Percentiles rank a stretch among this genome's conserved stretches.
These are phyloP conservation scores for Theobroma cacao DNA, from an alignment of 345 rosid genomes.

Conservation along the genomic window DNA sequence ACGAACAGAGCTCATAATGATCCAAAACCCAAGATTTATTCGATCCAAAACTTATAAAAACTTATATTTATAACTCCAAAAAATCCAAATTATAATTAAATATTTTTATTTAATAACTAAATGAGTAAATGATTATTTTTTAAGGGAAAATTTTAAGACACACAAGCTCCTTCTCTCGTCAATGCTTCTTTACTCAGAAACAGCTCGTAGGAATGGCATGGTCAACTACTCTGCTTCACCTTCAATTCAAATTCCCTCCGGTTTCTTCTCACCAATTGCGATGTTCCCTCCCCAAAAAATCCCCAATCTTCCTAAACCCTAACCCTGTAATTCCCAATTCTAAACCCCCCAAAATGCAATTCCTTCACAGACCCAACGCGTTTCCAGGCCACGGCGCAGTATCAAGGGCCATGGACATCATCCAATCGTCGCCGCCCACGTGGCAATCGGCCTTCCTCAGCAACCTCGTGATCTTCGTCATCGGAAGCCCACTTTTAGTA, in stretches of 20 bases:
- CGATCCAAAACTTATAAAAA: too few relatives aligned
- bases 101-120: too few relatives aligned
- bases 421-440: slow-evolving; percentile 63
- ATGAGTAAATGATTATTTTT: too few relatives aligned
- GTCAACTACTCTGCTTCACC: slow-evolving; percentile 27
- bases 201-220: slow-evolving; percentile 38
- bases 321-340: slow-evolving; percentile 5
- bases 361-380: slow-evolving; percentile 29
- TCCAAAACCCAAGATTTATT: too few relatives aligned
- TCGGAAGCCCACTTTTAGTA: slow-evolving; percentile 74
- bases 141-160: too few relatives aligned
- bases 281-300: slow-evolving; percentile 13
- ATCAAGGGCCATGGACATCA: slow-evolving; percentile 48
- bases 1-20: too few relatives aligned
- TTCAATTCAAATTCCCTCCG: slow-evolving; percentile 23
- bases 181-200: neutral
- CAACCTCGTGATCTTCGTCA: slow-evolving; percentile 67
- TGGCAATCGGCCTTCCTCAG: slow-evolving; percentile 83
- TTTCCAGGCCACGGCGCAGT: slow-evolving; percentile 40
- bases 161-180: neutral
- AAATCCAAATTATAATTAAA: too few relatives aligned
- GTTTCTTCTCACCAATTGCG: slow-evolving; percentile 19
- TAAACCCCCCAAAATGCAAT: slow-evolving; percentile 20
- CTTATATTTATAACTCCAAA: too few relatives aligned
- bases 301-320: slow-evolving; percentile 13